These are phyloP conservation scores for Gracilaria gracilis DNA, from an alignment of 23 red algal genomes.

Conservation along the genomic window DNA sequence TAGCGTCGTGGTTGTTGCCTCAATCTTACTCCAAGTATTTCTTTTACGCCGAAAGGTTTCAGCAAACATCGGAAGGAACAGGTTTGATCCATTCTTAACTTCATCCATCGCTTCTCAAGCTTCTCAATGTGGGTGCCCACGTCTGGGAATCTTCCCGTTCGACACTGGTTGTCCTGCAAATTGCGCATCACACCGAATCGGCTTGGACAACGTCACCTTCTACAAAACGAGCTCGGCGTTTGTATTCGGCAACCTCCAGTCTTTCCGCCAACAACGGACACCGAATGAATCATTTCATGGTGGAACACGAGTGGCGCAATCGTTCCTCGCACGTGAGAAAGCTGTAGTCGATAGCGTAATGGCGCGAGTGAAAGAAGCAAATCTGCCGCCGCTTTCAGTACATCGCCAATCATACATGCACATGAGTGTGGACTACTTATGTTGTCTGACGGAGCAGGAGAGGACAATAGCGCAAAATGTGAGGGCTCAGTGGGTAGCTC, in stretches of 20 bases:
- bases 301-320: neutral
- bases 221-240: neutral
- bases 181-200: neutral
- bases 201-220: neutral
- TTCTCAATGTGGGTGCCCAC: neutral
- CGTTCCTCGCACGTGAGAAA: neutral
- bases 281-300: neutral
- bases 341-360: neutral
- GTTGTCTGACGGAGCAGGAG: neutral
- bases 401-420: neutral
- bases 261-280: neutral
- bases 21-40: neutral
- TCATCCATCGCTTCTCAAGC: neutral
- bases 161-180: neutral
- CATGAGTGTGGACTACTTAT: neutral
- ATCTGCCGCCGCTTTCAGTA: neutral
- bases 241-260: neutral
- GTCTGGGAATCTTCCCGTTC: neutral
- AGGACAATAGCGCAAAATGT: neutral
- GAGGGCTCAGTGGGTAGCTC: neutral
- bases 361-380: neutral
- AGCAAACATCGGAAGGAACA: neutral
- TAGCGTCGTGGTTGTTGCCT: neutral
- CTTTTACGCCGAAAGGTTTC: neutral
- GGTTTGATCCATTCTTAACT: neutral